Base-by-base conservation (phyloP, 805 yeast genomes). In the Cephaloascus albidus region DNA sequence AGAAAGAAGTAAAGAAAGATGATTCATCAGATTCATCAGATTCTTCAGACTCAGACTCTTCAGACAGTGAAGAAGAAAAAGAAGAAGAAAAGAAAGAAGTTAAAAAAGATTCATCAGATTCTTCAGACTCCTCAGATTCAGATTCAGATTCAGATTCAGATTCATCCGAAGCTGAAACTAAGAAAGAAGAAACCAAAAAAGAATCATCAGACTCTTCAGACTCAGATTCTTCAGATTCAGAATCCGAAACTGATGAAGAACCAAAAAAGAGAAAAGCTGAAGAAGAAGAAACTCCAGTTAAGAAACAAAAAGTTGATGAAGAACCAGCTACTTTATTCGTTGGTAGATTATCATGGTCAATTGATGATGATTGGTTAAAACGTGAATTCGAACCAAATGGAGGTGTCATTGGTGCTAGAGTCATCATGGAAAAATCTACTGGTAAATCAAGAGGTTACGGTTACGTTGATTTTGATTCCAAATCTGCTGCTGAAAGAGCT, bases 401-500 rank as follows among this genome's bases (percentile, higher is more conserved):
- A 38, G 96, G 95, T 63, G 93, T 88, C 43, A 54, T 76, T 30
- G 62, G 80, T 53, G 97, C 97, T 50, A 82, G 98, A 70, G 96
- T 93, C 49, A 86, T 93, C 61, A 78, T 80, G 65, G 97, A 93
- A 67, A 84, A 93, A 69, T 84, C 83, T 45, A 76, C 94, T 43
- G 93, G 89, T 53, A 85, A 86, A 69, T 87, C 96, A 41, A 82
- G 90, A 74, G 98, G 98, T 63, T 90, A 85, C 74, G 95, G 95
- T 61, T 93, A 93, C 69, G 96, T 93, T 63, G 98, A 93, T 62
- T 93, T 93, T 58, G 87, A 78, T 52, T 65, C 73, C 54, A 78
- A 76, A 55, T 75, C 76, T 20, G 70, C 70, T 45, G 98, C 97
- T 50, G 88, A 86, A 63, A 82, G 81, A 64, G 97, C 97, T 8